These are phyloP conservation scores for Pseudocercospora crystallina DNA, from an alignment of 2,329 filamentous ascomycete genomes.

Conservation along the genomic window DNA sequence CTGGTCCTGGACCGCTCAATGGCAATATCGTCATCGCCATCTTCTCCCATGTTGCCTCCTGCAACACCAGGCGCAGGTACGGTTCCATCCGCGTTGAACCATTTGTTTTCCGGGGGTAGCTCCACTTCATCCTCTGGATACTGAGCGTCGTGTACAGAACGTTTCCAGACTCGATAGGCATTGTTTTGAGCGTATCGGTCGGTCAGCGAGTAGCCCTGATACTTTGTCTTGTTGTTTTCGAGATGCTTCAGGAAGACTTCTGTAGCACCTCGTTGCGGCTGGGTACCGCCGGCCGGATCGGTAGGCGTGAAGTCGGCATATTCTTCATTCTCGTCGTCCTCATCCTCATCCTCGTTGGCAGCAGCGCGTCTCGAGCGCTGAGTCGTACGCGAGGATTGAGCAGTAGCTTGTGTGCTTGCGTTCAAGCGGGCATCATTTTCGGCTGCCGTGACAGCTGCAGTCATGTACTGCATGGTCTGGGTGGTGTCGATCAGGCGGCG, in stretches of 20 bases:
- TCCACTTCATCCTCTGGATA: slow-evolving; percentile 54
- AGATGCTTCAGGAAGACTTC: slow-evolving; percentile 40
- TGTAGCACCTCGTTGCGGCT: slow-evolving; percentile 36
- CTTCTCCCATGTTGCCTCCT: slow-evolving; percentile 37
- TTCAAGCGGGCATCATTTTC: slow-evolving; percentile 37
- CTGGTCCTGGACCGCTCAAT: slow-evolving; percentile 64
- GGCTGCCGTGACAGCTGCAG: slow-evolving; percentile 46
- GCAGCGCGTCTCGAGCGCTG: slow-evolving; percentile 25
- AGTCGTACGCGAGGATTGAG: slow-evolving; percentile 33
- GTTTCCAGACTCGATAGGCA: slow-evolving; percentile 61
- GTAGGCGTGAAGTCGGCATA: slow-evolving; percentile 41
- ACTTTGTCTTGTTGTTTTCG: slow-evolving; percentile 44
- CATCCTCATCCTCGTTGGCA: slow-evolving; percentile 19
- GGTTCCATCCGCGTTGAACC: slow-evolving; percentile 58
- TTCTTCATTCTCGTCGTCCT: slow-evolving; percentile 35
- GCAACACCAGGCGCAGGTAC: slow-evolving; percentile 44
- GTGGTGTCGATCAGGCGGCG: slow-evolving; percentile 59
- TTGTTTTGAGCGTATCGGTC: slow-evolving; percentile 59
- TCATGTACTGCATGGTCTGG: slow-evolving; percentile 46
- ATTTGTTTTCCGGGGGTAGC: slow-evolving; percentile 55
- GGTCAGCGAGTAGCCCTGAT: slow-evolving; percentile 39
- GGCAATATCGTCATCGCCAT: slow-evolving; percentile 67
- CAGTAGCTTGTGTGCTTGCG: slow-evolving; percentile 38
- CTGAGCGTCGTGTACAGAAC: slow-evolving; percentile 61
- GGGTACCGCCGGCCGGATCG: slow-evolving; percentile 39